Conservation (phyloP, 2,329 filamentous ascomycete genomes). For the Talaromyces sp. region DNA sequence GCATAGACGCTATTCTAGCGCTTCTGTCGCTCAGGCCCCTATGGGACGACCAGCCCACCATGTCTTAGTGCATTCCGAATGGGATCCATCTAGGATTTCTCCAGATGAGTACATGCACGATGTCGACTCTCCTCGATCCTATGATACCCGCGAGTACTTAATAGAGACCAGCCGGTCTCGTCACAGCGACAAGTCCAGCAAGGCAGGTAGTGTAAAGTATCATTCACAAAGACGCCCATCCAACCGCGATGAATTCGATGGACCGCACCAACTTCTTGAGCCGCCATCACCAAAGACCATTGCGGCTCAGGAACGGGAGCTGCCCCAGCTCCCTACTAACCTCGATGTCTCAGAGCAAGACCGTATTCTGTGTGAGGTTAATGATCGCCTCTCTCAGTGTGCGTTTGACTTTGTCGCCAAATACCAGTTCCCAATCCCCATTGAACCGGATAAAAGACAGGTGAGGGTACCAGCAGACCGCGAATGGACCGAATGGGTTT, state of each 20-base stretch:
- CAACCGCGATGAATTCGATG: constrained; percentile 86
- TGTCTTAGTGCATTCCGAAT: constrained; percentile 33
- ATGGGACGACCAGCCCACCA: constrained; percentile 30
- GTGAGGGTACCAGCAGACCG: constrained; percentile 71
- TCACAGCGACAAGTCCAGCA: constrained; percentile 27
- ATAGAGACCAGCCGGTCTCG: constrained; percentile 35
- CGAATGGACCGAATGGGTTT: constrained; percentile 92
- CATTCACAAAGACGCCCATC: constrained; percentile 64
- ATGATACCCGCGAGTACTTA: constrained; percentile 36
- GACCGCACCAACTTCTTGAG: constrained; percentile 76
- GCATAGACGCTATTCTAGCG: constrained; percentile 30
- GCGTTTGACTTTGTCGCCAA: constrained; percentile 88
- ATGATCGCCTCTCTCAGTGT: constrained; percentile 79
- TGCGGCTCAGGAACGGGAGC: constrained; percentile 72
- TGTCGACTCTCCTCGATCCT: constrained; percentile 29
- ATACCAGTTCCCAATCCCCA: constrained; percentile 83
- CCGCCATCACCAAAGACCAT: constrained; percentile 68
- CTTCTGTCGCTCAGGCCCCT: constrained; percentile 32
- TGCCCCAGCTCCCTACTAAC: constrained; percentile 78
- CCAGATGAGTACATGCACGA: constrained; percentile 34
- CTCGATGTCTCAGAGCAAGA: constrained; percentile 82
- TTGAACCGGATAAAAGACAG: constrained; percentile 77
- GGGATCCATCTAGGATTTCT: constrained; percentile 31
- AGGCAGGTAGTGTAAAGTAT: constrained; percentile 34
- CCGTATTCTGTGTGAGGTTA: constrained; percentile 73